These are phyloP conservation scores for Penicillium diatomitis DNA, from an alignment of 495 filamentous ascomycete species.

Conservation along the genomic window DNA sequence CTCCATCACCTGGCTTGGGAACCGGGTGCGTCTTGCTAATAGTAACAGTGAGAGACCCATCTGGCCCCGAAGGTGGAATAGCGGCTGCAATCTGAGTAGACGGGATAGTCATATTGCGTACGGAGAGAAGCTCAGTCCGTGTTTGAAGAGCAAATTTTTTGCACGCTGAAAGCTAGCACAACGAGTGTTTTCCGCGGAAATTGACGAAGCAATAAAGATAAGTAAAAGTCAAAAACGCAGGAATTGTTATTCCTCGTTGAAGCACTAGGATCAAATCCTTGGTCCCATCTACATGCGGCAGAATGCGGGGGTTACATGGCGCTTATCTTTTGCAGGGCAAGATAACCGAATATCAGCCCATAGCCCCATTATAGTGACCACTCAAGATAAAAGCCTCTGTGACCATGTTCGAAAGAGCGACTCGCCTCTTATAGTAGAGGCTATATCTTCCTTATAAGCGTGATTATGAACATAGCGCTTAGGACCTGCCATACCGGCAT, in stretches of 20 bases:
- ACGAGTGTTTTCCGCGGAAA: too few relatives aligned
- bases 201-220: neutral
- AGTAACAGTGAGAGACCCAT: conserved; percentile 15
- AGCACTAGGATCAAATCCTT: too few relatives aligned
- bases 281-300: neutral
- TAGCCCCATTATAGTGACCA: neutral
- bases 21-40: conserved; percentile 24
- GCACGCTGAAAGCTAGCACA: too few relatives aligned
- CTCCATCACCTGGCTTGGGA: conserved; percentile 24
- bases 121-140: neutral
- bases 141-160: too few relatives aligned
- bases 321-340: conserved; percentile 1
- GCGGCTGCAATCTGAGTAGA: conserved; percentile 30
- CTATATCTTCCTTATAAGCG: too few relatives aligned
- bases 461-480: too few relatives aligned
- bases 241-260: neutral
- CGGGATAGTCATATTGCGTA: conserved; percentile 15
- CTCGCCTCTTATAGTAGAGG: too few relatives aligned
- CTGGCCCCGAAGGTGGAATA: conserved; percentile 18
- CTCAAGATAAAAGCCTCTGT: neutral
- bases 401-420: too few relatives aligned
- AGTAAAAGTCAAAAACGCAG: neutral
- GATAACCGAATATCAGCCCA: neutral
- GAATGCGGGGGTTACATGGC: conserved; percentile 4
- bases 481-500: conserved; percentile 4